A percentile compares a stretch with the other conserved stretches of the same genome.
These are phyloP conservation scores for Centella asiatica DNA, from an alignment of 129 eudicot genomes.

Conservation along the genomic window DNA sequence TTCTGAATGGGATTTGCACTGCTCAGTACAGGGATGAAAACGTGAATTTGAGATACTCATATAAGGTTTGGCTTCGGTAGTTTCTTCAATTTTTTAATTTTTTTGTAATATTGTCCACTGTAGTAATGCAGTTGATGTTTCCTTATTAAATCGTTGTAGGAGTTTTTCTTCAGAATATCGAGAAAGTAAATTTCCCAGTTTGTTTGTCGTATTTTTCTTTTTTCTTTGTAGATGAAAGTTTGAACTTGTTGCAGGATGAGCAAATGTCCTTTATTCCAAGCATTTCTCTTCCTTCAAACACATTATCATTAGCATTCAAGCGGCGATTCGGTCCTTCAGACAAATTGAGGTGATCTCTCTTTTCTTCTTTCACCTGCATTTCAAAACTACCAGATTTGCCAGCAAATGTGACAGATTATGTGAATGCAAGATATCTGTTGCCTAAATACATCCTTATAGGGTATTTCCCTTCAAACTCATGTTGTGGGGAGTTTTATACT, in stretches of 20 bases:
- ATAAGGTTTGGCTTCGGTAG: conserved; percentile 46
- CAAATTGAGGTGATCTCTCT: conserved; percentile 50
- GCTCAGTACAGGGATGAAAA: conserved; percentile 62
- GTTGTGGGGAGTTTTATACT: too few species aligned
- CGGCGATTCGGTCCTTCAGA: conserved; percentile 65
- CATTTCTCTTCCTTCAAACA: conserved; percentile 82
- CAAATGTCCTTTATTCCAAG: conserved; percentile 63
- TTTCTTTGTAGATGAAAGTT: neutral
- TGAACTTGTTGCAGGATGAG: conserved; percentile 60
- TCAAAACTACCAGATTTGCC: neutral
- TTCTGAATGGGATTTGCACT: conserved; percentile 64
- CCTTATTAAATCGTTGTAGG: too few species aligned
- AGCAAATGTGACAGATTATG: neutral
- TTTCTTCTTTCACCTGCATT: neutral
- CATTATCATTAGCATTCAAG: conserved; percentile 63
- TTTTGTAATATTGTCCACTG: too few species aligned
- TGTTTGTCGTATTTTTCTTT: neutral
- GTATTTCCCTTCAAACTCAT: neutral
- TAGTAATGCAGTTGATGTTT: too few species aligned
- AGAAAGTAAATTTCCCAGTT: neutral
- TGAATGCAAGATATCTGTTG: too few species aligned
- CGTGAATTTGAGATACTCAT: conserved; percentile 61
- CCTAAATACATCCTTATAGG: conserved; percentile 8
- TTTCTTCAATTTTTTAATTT: neutral
- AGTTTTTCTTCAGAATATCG: neutral